phyloP scores from a whole-genome alignment of 1,139 yeast species.

The Lodderomyces jiufengensis region DNA sequence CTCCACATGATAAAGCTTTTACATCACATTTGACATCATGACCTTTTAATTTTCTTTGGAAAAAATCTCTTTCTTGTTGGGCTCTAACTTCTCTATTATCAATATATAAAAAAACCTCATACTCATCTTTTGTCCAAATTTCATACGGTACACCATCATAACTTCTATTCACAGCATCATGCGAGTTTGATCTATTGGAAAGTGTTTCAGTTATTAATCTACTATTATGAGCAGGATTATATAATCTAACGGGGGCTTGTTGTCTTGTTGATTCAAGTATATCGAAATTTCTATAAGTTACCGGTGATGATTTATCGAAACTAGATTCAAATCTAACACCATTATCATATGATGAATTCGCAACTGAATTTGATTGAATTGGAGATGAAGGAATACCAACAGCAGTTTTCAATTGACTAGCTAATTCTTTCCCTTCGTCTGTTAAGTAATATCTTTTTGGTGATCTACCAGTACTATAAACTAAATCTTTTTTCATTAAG shows the following conservation, averaged over 20 bases:
- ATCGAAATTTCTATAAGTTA: background rate
- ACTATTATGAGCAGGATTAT: conserved; percentile 9
- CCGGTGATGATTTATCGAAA: conserved; percentile 10
- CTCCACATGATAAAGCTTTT: conserved; percentile 73
- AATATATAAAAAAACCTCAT: conserved; percentile 57
- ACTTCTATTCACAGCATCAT: conserved; percentile 22
- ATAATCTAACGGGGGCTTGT: background rate
- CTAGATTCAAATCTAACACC: conserved; percentile 25
- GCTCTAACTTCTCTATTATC: conserved; percentile 82
- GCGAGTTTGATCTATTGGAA: conserved; percentile 9
- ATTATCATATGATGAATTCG: conserved; percentile 34
- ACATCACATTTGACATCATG: conserved; percentile 53
- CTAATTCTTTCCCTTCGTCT: conserved; percentile 68
- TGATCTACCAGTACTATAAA: conserved; percentile 50
- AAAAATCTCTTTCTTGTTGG: conserved; percentile 59
- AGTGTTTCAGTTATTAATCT: conserved; percentile 6
- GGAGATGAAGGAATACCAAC: conserved; percentile 36
- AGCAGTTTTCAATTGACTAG: conserved; percentile 50
- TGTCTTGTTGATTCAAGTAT: background rate
- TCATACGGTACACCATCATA: conserved; percentile 29
- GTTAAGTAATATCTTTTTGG: conserved; percentile 65
- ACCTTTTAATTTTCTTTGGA: conserved; percentile 49
- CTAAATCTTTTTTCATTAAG: conserved; percentile 59
- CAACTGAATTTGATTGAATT: conserved; percentile 1
- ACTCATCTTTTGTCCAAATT: conserved; percentile 41